Conservation (phyloP, 1,139 yeast species). For the Hansenula sp. region DNA sequence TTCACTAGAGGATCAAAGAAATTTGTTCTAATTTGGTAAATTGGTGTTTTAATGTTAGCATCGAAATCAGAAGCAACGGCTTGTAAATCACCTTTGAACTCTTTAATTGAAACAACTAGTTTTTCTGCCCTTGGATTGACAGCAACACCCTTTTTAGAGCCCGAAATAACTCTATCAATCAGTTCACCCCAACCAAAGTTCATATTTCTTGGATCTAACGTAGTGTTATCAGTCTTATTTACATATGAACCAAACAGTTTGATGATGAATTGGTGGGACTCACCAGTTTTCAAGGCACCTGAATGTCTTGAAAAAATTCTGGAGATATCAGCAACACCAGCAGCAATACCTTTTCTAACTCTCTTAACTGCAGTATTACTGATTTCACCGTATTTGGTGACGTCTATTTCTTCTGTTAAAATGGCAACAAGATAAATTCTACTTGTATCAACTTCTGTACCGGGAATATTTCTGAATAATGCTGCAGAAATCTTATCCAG, state of each 20-base stretch:
- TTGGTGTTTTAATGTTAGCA: conserved; percentile 43
- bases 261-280: conserved; percentile 68
- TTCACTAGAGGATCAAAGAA: conserved; percentile 61
- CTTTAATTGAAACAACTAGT: conserved; percentile 69
- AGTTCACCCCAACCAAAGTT: conserved; percentile 91
- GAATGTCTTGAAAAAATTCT: conserved; percentile 68
- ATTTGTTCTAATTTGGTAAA: conserved; percentile 59
- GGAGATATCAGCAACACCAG: conserved; percentile 85
- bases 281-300: conserved; percentile 55
- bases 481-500: conserved; percentile 75
- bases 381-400: conserved; percentile 10
- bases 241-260: conserved; percentile 70
- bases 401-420: conserved; percentile 57
- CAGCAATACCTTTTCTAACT: conserved; percentile 77
- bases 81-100: conserved; percentile 50
- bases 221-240: conserved; percentile 25
- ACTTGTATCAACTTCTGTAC: conserved; percentile 58
- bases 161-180: conserved; percentile 72
- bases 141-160: conserved; percentile 76
- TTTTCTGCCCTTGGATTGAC: conserved; percentile 79
- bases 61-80: conserved; percentile 38
- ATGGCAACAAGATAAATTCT: conserved; percentile 68
- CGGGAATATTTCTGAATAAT: conserved; percentile 72
- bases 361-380: conserved; percentile 10
- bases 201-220: conserved; percentile 29